Conservation (phyloP, 2,329 filamentous ascomycete genomes). For the Calonectria hawksworthii region DNA sequence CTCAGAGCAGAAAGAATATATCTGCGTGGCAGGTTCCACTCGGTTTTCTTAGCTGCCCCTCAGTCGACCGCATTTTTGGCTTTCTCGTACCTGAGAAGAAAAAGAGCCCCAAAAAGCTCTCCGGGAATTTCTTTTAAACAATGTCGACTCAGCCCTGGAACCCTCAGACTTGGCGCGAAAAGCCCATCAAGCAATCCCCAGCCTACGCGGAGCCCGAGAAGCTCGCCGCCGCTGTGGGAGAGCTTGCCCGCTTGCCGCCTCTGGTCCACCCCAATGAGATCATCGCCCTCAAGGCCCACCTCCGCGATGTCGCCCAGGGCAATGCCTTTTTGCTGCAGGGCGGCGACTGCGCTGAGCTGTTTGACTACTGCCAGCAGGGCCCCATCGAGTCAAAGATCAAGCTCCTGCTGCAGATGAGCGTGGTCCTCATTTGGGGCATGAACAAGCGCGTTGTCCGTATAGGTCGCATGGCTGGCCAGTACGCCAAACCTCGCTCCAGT, state of each 20-base stretch:
- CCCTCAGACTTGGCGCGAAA: constrained; percentile 79
- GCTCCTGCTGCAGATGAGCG: constrained; percentile 94
- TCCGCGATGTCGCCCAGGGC: constrained; percentile 89
- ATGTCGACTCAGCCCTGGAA: constrained; percentile 59
- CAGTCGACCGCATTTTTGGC: neutral
- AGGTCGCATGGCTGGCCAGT: constrained; percentile 96
- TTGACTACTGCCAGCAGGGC: constrained; percentile 92
- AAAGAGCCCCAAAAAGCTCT: neutral
- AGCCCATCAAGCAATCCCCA: constrained; percentile 84
- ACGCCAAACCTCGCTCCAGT: constrained; percentile 93
- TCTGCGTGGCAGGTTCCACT: constrained; percentile 1
- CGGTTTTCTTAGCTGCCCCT: neutral
- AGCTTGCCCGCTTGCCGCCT: constrained; percentile 79
- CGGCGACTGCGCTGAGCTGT: constrained; percentile 96
- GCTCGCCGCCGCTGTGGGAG: constrained; percentile 71
- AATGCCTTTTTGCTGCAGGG: constrained; percentile 96
- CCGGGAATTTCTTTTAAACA: neutral
- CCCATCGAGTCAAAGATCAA: constrained; percentile 98
- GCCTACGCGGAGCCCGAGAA: constrained; percentile 74
- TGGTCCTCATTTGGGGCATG: constrained; percentile 92
- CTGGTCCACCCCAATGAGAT: constrained; percentile 88
- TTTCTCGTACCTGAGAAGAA: neutral
- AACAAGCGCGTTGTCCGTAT: constrained; percentile 90
- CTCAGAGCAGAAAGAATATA: neutral
- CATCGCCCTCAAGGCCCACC: constrained; percentile 79